Conservation (phyloP, 73 alveolate species). For the Paramecium caudatum region DNA sequence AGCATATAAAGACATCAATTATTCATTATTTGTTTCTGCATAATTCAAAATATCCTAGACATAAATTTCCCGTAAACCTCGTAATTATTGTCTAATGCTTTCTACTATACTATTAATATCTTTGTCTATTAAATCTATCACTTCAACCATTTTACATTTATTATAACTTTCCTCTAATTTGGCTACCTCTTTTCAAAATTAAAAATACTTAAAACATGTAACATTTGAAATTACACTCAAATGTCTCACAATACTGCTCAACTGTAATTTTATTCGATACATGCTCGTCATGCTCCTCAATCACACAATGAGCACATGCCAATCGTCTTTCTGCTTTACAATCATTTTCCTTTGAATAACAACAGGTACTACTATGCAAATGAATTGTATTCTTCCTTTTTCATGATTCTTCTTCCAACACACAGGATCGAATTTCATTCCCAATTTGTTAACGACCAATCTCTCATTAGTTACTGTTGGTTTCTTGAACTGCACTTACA, state of each 20-base stretch:
- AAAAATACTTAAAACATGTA: not conserved
- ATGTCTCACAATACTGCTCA: conserved; percentile 46
- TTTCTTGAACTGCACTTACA: not conserved
- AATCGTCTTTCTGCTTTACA: conserved; percentile 58
- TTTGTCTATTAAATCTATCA: conserved; percentile 9
- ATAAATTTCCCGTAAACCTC: not conserved
- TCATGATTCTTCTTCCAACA: conserved; percentile 65
- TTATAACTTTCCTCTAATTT: conserved; percentile 55
- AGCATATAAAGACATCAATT: not conserved
- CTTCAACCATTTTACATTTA: conserved; percentile 32
- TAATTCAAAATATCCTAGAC: not conserved
- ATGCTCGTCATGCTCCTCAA: conserved; percentile 64
- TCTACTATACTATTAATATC: conserved; percentile 45
- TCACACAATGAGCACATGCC: conserved; percentile 67
- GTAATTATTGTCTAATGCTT: not conserved
- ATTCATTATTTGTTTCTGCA: not conserved
- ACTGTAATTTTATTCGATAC: conserved; percentile 52
- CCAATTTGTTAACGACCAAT: conserved; percentile 58
- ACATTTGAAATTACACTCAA: conserved; percentile 1
- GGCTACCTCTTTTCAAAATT: not conserved
- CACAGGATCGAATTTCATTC: conserved; percentile 70
- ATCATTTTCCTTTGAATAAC: conserved; percentile 34
- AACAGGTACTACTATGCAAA: conserved; percentile 25
- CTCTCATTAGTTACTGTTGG: conserved; percentile 47
- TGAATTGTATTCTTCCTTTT: conserved; percentile 38